Evolutionary conservation across 352 stramenopile species (phyloP), one percentile per base, ranked within the genome.

Genomic region (Globisporangium carolinianum): DNA sequence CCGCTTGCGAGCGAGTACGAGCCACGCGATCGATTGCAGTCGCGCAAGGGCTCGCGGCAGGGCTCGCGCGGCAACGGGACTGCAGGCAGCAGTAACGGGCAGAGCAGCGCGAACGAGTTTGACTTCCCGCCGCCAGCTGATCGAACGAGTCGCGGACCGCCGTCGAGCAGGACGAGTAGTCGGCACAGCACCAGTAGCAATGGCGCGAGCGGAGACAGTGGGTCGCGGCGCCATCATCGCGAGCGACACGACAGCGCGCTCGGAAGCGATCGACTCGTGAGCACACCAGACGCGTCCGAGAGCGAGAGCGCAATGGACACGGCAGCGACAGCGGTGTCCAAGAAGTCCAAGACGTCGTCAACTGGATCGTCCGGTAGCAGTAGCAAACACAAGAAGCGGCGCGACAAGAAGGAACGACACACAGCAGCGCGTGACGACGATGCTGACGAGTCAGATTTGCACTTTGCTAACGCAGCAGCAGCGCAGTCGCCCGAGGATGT

Each of bases 21-120:
- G 51, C 74, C 83, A 9, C 68, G 79, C 11, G 83, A 93, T 62
- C 77, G 83, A 4, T 67, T 93, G 24, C 77, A 91, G 49, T 93
- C 83, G 11, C 75, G 83, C 6, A 83, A 93, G 56, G 79, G 83
- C 1, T 90, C 76, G 6, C 65, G 83, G 0, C 80, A 87, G 51
- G 75, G 74, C 15, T 76, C 73, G 11, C 68, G 76, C 37, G 55
- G 72, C 36, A 2, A 64, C 68, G 41, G 51, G 24, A 42, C 47
- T 39, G 10, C 15, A 15, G 61, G 32, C 35, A 69, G 57, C 47
- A 65, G 53, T 0, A 68, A 58, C 53, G 71, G 58, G 52, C 63
- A 63, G 10, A 70, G 46, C 38, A 64, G 67, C n/a, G 42, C 86
- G 11, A 67, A 68, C 4, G 76, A 87, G 60, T 72, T 84, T 32